These are phyloP conservation scores for Cystofilobasidium ferigula DNA, from an alignment of 768 basidiomycete species.

Conservation along the genomic window DNA sequence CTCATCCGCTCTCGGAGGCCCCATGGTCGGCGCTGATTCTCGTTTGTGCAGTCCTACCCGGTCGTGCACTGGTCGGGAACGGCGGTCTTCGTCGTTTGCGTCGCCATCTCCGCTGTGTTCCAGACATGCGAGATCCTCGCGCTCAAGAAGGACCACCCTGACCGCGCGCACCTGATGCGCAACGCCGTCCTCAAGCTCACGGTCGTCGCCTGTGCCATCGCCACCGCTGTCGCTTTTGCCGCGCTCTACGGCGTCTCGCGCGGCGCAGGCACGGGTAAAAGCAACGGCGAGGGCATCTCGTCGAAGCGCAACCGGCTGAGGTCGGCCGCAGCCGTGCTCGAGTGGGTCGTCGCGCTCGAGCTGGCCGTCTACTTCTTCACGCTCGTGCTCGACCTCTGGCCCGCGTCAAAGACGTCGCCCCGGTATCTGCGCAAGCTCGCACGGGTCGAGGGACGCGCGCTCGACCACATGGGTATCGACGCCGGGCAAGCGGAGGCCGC, in stretches of 20 bases:
- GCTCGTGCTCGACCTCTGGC: constrained; percentile 40
- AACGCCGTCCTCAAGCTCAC: constrained; percentile 39
- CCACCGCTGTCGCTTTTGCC: constrained; percentile 34
- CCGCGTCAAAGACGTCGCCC: constrained; percentile 31
- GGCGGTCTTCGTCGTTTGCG: constrained; percentile 38
- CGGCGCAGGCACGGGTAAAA: constrained; percentile 10
- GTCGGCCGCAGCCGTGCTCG: constrained; percentile 33
- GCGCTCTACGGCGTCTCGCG: constrained; percentile 31
- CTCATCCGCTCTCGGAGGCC: neutral
- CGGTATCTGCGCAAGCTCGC: constrained; percentile 19
- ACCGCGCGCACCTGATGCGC: constrained; percentile 34
- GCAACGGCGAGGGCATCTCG: neutral
- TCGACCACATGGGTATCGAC: constrained; percentile 11
- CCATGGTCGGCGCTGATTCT: neutral
- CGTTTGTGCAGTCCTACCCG: constrained; percentile 30
- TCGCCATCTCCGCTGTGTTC: constrained; percentile 39
- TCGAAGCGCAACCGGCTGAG: constrained; percentile 33
- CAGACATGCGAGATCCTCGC: constrained; percentile 34
- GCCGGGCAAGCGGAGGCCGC: neutral
- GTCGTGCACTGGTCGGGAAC: constrained; percentile 32
- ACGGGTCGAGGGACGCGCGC: constrained; percentile 5
- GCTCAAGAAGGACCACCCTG: constrained; percentile 39
- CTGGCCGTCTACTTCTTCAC: constrained; percentile 38
- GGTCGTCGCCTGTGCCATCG: constrained; percentile 37
- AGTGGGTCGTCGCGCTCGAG: constrained; percentile 32